A percentile compares a stretch with the other conserved stretches of the same genome.
phyloP scores from a whole-genome alignment of 139 green algal genomes.

The Mesostigma viride region DNA sequence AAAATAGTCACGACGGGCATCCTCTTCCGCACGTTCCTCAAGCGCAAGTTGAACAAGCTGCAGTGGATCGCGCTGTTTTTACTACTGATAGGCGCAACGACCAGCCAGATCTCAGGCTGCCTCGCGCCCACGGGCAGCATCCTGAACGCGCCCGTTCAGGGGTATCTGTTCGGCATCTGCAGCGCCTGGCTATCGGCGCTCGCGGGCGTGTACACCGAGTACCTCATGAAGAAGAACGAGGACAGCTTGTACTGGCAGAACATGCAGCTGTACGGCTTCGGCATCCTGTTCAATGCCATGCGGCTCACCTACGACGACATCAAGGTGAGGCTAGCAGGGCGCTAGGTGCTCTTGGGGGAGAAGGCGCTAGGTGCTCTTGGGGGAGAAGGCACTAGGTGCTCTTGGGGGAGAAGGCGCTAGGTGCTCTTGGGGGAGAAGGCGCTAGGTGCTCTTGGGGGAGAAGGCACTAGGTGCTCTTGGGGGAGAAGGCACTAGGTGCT shows the following conservation, averaged over 20 bases:
- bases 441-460: no score
- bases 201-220: conserved; percentile 34
- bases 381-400: no score
- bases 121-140: background rate
- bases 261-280: conserved; percentile 34
- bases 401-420: no score
- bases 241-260: conserved; percentile 38
- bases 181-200: conserved; percentile 11
- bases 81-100: conserved; percentile 41
- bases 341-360: no score
- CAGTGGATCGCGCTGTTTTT: conserved; percentile 33
- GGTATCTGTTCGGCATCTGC: conserved; percentile 16
- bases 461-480: no score
- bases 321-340: no score
- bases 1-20: conserved; percentile 57
- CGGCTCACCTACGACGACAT: conserved; percentile 14
- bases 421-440: no score
- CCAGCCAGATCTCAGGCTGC: conserved; percentile 36
- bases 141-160: background rate
- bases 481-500: no score
- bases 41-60: conserved; percentile 8
- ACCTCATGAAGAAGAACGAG: conserved; percentile 27
- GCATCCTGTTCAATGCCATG: conserved; percentile 8
- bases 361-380: no score
- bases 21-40: conserved; percentile 37